Evolutionary conservation across 2,329 filamentous ascomycete species (phyloP).

Genomic region (Proliferodiscus dingleyae): DNA sequence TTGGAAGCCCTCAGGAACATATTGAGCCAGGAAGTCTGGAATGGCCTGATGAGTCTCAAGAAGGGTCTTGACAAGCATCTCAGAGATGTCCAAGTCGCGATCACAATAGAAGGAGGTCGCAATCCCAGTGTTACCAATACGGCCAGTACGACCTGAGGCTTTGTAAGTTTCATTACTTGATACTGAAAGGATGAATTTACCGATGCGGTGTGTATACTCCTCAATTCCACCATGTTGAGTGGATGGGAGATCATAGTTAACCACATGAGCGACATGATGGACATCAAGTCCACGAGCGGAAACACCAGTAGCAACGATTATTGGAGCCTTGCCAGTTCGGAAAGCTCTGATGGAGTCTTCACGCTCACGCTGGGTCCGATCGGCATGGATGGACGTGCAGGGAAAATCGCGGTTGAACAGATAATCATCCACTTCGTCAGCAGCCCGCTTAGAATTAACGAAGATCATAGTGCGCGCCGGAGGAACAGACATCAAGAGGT

Average conservation of each 20-base stretch:
- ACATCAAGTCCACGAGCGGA: slow-evolving; percentile 87
- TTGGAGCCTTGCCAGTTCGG: slow-evolving; percentile 66
- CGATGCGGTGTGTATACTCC: slow-evolving; percentile 93
- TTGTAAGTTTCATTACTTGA: slow-evolving; percentile 8
- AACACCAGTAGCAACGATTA: slow-evolving; percentile 82
- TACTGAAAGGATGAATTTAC: slow-evolving; percentile 42
- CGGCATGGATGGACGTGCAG: slow-evolving; percentile 80
- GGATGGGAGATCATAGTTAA: slow-evolving; percentile 87
- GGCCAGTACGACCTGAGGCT: slow-evolving; percentile 73
- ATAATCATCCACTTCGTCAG: slow-evolving; percentile 83
- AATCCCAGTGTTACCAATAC: slow-evolving; percentile 81
- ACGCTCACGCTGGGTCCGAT: slow-evolving; percentile 83
- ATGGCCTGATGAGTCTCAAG: slow-evolving; percentile 73
- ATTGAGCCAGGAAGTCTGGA: slow-evolving; percentile 72
- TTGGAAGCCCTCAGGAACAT: slow-evolving; percentile 50
- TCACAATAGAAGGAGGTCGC: slow-evolving; percentile 89
- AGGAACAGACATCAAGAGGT: slow-evolving; percentile 64
- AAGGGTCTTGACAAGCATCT: slow-evolving; percentile 73
- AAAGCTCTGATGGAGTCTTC: slow-evolving; percentile 89
- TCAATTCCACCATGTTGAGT: slow-evolving; percentile 76
- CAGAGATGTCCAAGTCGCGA: slow-evolving; percentile 65
- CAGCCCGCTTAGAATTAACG: slow-evolving; percentile 73
- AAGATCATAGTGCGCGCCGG: slow-evolving; percentile 84
- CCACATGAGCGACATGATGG: slow-evolving; percentile 78
- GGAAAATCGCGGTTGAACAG: slow-evolving; percentile 77